A percentile compares a stretch with the other conserved stretches of the same genome.
phyloP scores from a whole-genome alignment of 2,329 filamentous ascomycete genomes.

The Fusarium sp. region DNA sequence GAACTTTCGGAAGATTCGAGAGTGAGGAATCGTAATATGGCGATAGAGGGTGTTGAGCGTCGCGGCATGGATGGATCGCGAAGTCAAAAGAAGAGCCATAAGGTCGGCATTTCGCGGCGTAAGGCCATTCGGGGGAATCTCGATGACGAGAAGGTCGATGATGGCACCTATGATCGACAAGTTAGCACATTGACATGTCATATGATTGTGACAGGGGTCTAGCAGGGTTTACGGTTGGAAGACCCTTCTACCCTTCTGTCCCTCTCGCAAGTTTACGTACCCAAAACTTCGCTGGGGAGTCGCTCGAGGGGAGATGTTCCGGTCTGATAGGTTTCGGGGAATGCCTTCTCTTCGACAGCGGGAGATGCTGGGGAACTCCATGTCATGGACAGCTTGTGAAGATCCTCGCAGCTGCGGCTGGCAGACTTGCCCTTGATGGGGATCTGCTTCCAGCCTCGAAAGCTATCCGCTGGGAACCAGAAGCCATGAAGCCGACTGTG shows the following conservation, averaged over 20 bases:
- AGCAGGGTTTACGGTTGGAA: constrained; percentile 17
- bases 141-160: constrained; percentile 79
- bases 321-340: constrained; percentile 51
- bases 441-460: constrained; percentile 74
- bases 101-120: constrained; percentile 83
- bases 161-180: constrained; percentile 69
- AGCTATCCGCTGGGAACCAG: constrained; percentile 70
- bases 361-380: constrained; percentile 62
- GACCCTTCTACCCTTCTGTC: constrained; percentile 1
- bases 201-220: constrained; percentile 30
- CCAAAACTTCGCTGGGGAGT: constrained; percentile 77
- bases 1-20: constrained; percentile 85
- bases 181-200: constrained; percentile 39
- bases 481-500: constrained; percentile 69
- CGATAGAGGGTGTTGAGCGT: constrained; percentile 82
- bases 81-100: constrained; percentile 81
- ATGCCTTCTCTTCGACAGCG: constrained; percentile 48
- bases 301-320: constrained; percentile 73
- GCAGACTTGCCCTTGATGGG: constrained; percentile 69
- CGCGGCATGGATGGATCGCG: constrained; percentile 78
- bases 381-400: constrained; percentile 67
- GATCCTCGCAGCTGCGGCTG: constrained; percentile 72
- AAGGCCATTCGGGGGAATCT: constrained; percentile 79
- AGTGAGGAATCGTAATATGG: constrained; percentile 86
- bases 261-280: constrained; percentile 61